A percentile compares a stretch with the other conserved stretches of the same genome.
These are phyloP conservation scores for Cytospora leucostoma DNA, from an alignment of 2,329 filamentous ascomycete genomes.

Conservation along the genomic window DNA sequence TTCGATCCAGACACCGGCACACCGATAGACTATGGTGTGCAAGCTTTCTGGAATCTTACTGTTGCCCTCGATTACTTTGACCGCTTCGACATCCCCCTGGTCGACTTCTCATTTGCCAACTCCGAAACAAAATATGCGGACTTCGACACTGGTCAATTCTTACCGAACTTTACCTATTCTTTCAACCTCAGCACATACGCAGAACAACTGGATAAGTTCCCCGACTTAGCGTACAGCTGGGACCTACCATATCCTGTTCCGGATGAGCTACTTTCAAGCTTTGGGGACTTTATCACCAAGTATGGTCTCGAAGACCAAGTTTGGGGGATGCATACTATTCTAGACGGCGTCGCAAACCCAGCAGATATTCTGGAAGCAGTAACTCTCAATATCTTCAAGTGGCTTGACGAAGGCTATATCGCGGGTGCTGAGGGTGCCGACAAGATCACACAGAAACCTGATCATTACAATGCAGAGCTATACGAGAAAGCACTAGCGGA, in stretches of 20 bases:
- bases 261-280: constrained; percentile 46
- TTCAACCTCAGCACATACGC: constrained; percentile 18
- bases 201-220: constrained; percentile 34
- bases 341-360: constrained; percentile 42
- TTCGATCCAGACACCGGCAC: constrained; percentile 38
- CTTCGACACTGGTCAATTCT: constrained; percentile 37
- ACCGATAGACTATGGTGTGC: constrained; percentile 38
- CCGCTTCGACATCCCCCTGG: constrained; percentile 41
- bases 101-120: constrained; percentile 26
- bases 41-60: constrained; percentile 38
- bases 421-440: neutral
- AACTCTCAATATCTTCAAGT: constrained; percentile 47
- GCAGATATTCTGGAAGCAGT: constrained; percentile 44
- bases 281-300: constrained; percentile 48
- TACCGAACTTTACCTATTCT: constrained; percentile 27
- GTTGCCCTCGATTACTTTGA: constrained; percentile 42
- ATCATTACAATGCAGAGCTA: constrained; percentile 37
- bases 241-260: constrained; percentile 46
- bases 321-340: constrained; percentile 33
- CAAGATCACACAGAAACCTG: neutral
- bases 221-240: constrained; percentile 33
- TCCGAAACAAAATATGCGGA: constrained; percentile 37
- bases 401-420: constrained; percentile 31
- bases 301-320: constrained; percentile 32
- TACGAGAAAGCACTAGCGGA: constrained; percentile 38